Base-by-base conservation (phyloP, 257 asterid species). In the Penstemon eatonii region DNA sequence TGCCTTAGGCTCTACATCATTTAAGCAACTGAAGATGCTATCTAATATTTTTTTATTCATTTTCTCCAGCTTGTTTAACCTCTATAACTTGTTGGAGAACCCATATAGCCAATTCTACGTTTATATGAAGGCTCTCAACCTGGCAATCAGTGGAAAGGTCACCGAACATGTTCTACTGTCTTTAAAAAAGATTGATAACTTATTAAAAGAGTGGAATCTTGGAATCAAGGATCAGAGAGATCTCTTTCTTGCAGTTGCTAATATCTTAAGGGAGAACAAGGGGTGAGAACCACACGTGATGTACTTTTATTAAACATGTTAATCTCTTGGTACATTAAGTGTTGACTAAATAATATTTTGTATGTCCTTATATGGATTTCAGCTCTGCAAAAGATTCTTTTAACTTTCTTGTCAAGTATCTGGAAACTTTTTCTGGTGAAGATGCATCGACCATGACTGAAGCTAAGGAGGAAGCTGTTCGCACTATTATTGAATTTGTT, bases 401-500 rank as follows among this genome's bases (percentile, higher is more conserved):
- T 80, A 80, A 75, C 74, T 94, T 83, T 82, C 96, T 94, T 58
- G 76, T 85, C 55, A 91, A 81, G 88, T 89, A 91, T 78, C 91
- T 94, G 72, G 88, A 83, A 65, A 94, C 99, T 2, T 94, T 84
- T 82, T 74, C 93, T 54, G 90, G 75, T 64, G 99, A 91, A 76
- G 96, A 89, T 68, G 84, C 79, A 10, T 52, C 76, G 52, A 76
- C 73, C 39, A n/a, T 82, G 73, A 78, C 76, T 56, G 97, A 91
- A 81, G 92, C 97, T 7, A 91, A 91, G 85, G 96, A 87, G 76
- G 95, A 89, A 81, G 97, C 96, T 53, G 90, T 82, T 46, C 81
- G 75, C 1, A 87, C 99, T 15, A 68, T 84, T 69, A 67, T 85
- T 68, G 99, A 94, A 56, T 91, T 91, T 81, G 89, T 91, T 8